Conservation (phyloP, 192 early-diverging fungal genomes). For the Coemansia sp. region DNA sequence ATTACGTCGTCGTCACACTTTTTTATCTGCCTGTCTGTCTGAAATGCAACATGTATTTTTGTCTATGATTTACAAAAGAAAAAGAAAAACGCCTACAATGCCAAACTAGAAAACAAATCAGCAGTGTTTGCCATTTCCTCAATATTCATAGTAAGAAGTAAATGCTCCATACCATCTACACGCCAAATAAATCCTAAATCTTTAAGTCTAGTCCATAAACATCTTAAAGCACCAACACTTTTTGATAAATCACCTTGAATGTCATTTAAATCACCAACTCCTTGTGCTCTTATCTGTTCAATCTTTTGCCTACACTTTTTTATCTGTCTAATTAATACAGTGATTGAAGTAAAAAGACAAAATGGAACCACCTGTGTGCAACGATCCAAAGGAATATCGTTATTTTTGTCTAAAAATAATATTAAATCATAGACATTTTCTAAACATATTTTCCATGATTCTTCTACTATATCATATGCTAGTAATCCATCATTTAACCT, state of each 20-base stretch:
- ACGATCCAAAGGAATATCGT: neutral
- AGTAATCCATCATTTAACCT: neutral
- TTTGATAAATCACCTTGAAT: slow-evolving; percentile 1
- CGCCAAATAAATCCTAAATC: slow-evolving; percentile 27
- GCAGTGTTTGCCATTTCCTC: slow-evolving; percentile 41
- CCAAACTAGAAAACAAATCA: slow-evolving; percentile 28
- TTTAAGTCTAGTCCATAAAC: slow-evolving; percentile 30
- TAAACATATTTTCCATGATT: slow-evolving; percentile 2
- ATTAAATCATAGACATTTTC: neutral
- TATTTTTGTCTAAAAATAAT: neutral
- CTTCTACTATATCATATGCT: slow-evolving; percentile 1
- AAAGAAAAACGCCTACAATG: slow-evolving; percentile 4
- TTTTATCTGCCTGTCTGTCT: too few relatives aligned
- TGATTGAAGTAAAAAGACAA: neutral
- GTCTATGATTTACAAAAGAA: too few relatives aligned
- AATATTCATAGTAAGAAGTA: slow-evolving; percentile 35
- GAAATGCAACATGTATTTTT: too few relatives aligned
- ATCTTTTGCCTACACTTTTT: slow-evolving; percentile 12
- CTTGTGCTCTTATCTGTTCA: neutral
- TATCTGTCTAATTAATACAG: slow-evolving; percentile 2
- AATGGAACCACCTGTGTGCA: neutral
- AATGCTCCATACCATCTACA: slow-evolving; percentile 20
- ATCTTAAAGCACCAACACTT: slow-evolving; percentile 5
- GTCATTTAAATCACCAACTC: neutral
- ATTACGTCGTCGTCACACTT: too few relatives aligned